A percentile compares a stretch with the other conserved stretches of the same genome.
Conservation (phyloP, 1,139 yeast genomes). For the Barnettozyma hawaiiensis region DNA sequence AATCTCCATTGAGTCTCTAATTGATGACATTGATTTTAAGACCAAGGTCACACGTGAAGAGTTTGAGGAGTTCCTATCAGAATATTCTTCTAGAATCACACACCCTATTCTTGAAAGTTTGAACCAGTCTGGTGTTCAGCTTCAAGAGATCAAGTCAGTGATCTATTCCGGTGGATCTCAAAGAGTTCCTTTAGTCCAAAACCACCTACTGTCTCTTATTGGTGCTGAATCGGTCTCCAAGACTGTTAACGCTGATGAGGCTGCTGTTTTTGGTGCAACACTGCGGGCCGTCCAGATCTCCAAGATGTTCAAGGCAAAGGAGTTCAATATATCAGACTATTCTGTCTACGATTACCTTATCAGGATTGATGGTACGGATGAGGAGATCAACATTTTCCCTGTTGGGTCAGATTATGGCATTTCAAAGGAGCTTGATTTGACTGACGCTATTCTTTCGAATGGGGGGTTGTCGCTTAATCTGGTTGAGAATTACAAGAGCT, state of each 20-base stretch:
- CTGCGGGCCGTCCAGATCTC: conserved; percentile 68
- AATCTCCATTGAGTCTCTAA: conserved; percentile 64
- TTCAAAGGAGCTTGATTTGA: conserved; percentile 22
- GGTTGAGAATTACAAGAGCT: conserved; percentile 48
- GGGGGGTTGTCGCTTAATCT: conserved; percentile 34
- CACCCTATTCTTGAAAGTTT: conserved; percentile 56
- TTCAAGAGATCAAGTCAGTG: conserved; percentile 53
- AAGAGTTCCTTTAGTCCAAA: conserved; percentile 83
- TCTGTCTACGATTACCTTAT: conserved; percentile 40
- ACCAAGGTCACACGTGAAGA: conserved; percentile 64
- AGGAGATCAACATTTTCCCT: conserved; percentile 33
- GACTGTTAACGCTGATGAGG: conserved; percentile 93
- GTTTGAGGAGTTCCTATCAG: conserved; percentile 55
- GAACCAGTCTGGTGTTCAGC: conserved; percentile 27
- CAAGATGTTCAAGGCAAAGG: conserved; percentile 56
- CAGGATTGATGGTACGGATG: conserved; percentile 29
- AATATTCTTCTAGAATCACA: conserved; percentile 42
- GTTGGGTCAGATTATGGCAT: conserved; percentile 38
- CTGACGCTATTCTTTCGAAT: conserved; percentile 8
- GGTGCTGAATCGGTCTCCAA: conserved; percentile 67
- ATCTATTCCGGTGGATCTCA: conserved; percentile 89
- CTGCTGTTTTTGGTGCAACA: conserved; percentile 87
- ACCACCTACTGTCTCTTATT: conserved; percentile 45
- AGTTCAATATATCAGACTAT: conserved; percentile 56
- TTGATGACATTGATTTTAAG: conserved; percentile 68